Evolutionary conservation across 1,284 basidiomycete genomes (phyloP).

Genomic region (Irpex lacteus): DNA sequence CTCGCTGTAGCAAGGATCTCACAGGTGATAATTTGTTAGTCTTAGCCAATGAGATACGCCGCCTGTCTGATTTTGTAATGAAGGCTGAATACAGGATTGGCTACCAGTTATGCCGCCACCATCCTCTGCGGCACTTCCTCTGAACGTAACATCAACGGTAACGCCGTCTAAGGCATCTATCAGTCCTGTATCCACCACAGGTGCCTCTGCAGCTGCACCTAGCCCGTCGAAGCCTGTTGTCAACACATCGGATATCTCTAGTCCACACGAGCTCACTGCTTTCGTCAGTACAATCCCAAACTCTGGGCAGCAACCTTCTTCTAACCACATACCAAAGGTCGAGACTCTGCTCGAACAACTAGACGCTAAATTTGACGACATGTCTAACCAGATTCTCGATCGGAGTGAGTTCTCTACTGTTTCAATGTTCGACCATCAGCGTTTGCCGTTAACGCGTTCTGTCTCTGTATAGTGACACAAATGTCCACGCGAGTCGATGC

Average conservation of each 20-base stretch:
- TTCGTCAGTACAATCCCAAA: constrained; percentile 51
- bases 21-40: neutral
- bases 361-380: constrained; percentile 78
- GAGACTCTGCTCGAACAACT: constrained; percentile 76
- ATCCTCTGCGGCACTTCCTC: constrained; percentile 26
- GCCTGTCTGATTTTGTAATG: neutral
- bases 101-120: constrained; percentile 17
- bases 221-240: constrained; percentile 15
- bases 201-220: constrained; percentile 17
- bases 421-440: constrained; percentile 1
- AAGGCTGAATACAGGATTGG: neutral
- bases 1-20: neutral
- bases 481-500: constrained; percentile 85
- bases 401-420: constrained; percentile 52
- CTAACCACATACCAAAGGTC: constrained; percentile 44
- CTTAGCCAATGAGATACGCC: neutral
- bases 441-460: constrained; percentile 3
- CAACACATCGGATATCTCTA: constrained; percentile 57
- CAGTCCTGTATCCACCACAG: constrained; percentile 18
- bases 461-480: constrained; percentile 58
- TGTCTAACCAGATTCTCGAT: constrained; percentile 79
- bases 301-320: neutral
- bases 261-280: constrained; percentile 80
- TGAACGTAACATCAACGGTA: constrained; percentile 24
- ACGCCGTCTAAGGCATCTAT: constrained; percentile 22